Evolutionary conservation across 2,329 filamentous ascomycete species (phyloP).

Genomic region (Diaporthe sp.): DNA sequence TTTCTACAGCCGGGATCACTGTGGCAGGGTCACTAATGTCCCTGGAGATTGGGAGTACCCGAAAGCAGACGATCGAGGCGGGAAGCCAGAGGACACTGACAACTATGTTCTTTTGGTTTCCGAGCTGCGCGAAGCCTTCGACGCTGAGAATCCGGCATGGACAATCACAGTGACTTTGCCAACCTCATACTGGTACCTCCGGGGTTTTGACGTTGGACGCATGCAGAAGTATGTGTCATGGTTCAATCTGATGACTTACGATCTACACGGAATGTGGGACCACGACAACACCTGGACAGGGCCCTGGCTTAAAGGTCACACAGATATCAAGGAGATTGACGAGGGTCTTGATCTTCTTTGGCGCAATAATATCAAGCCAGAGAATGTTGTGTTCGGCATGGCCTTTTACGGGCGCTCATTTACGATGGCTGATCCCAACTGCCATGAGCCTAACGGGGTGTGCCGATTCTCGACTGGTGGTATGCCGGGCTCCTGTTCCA

Average conservation of each 20-base stretch:
- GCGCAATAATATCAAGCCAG: not conserved
- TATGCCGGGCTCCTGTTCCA: not conserved
- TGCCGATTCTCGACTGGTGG: conserved; percentile 1
- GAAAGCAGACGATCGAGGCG: conserved; percentile 40
- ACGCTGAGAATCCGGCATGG: conserved; percentile 35
- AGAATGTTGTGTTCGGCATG: not conserved
- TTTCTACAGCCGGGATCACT: not conserved
- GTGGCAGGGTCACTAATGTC: not conserved
- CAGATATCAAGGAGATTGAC: not conserved
- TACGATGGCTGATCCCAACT: not conserved
- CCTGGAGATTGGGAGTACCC: conserved; percentile 41
- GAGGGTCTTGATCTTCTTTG: conserved; percentile 29
- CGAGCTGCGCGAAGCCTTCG: conserved; percentile 29
- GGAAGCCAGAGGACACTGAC: conserved; percentile 37
- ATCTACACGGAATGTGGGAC: conserved; percentile 8
- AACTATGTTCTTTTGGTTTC: conserved; percentile 39
- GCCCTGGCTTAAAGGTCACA: conserved; percentile 27
- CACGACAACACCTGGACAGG: not conserved
- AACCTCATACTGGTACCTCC: conserved; percentile 43
- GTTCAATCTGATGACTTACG: conserved; percentile 18
- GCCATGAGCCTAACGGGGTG: not conserved
- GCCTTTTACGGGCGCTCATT: conserved; percentile 8
- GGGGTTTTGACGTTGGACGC: conserved; percentile 39
- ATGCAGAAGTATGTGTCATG: not conserved
- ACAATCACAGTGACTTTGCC: conserved; percentile 42